phyloP scores from a whole-genome alignment of 306 rosid species.

The Morella rubra region DNA sequence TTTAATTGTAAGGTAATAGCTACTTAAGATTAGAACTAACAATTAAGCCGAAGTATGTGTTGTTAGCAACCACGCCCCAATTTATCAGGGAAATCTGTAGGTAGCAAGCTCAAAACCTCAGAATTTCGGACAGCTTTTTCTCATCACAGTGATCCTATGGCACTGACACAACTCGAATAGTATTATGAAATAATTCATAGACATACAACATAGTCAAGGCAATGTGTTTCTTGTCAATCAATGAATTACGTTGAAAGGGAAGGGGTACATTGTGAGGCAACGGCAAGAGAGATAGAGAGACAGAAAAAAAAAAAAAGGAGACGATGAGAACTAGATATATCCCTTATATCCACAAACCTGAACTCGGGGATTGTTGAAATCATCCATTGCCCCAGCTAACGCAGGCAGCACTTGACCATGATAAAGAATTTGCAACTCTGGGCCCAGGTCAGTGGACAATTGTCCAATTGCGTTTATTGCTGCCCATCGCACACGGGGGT shows the following conservation, averaged over 20 bases:
- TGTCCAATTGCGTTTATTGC: constrained; percentile 81
- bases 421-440: constrained; percentile 58
- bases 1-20: not conserved
- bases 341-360: constrained; percentile 51
- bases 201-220: too few relatives aligned
- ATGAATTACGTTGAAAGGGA: too few relatives aligned
- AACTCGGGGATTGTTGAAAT: constrained; percentile 71
- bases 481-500: constrained; percentile 78
- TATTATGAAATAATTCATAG: too few relatives aligned
- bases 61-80: not conserved
- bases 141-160: not conserved
- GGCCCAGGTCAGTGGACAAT: constrained; percentile 76
- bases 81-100: not conserved
- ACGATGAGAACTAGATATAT: not conserved
- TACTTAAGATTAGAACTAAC: not conserved
- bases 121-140: not conserved
- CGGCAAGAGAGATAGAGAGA: too few relatives aligned
- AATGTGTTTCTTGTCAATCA: not conserved
- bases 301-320: not conserved
- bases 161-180: not conserved
- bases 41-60: too few relatives aligned
- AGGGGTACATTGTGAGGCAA: not conserved
- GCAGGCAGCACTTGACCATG: constrained; percentile 63
- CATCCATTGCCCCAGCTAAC: constrained; percentile 71
- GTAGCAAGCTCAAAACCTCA: not conserved